Percentiles rank a stretch among this genome's conserved stretches.
These are phyloP conservation scores for Pseudisothecium myosuroides DNA, from an alignment of 225 moss, liverwort and hornwort species.

Conservation along the genomic window DNA sequence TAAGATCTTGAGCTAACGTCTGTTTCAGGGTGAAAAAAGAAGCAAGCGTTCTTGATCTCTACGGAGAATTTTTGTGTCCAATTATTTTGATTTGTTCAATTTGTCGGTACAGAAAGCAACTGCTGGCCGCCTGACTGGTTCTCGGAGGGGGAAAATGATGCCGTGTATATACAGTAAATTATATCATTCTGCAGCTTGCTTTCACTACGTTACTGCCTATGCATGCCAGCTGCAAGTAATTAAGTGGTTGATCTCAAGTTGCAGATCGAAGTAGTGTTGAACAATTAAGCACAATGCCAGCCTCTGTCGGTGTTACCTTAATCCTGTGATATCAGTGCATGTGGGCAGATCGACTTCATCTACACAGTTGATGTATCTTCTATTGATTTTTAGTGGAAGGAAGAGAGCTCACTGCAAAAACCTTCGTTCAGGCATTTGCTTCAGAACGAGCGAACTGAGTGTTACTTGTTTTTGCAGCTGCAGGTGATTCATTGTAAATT, in stretches of 20 bases:
- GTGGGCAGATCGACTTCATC: too few species aligned
- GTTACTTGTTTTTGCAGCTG: neutral
- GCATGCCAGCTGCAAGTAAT: neutral
- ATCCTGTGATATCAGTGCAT: neutral
- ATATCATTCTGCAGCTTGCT: neutral
- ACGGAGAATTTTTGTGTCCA: too few species aligned
- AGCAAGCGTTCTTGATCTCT: too few species aligned
- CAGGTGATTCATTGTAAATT: neutral
- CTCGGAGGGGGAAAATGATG: neutral
- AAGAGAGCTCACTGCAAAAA: neutral
- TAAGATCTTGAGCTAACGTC: neutral
- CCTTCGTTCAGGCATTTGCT: neutral
- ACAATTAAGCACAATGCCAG: neutral
- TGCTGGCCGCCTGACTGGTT: neutral
- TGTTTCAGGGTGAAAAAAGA: neutral
- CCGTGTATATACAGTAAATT: too few species aligned
- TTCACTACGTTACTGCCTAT: neutral
- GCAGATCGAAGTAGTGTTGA: neutral
- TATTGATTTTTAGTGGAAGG: neutral
- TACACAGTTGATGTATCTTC: neutral
- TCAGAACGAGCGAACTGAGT: neutral
- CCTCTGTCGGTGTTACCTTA: neutral
- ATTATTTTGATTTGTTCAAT: neutral
- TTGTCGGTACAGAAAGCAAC: neutral
- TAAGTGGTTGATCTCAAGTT: neutral